Conservation (phyloP, 208 protist species). For the Trypanosoma boissoni region DNA sequence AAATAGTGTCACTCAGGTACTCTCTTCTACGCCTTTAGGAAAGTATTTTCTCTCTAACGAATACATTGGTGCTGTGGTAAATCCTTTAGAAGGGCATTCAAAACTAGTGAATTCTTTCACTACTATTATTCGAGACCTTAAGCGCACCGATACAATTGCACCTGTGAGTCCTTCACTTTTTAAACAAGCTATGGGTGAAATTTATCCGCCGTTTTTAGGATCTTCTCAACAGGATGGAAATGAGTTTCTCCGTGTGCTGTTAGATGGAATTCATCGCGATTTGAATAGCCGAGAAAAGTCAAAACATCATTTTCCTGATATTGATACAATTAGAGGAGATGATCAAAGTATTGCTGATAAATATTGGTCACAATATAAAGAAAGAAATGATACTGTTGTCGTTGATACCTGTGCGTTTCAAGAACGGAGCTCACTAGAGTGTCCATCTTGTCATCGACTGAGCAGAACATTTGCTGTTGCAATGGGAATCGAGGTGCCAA, state of each 20-base stretch:
- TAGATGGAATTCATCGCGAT: constrained; percentile 92
- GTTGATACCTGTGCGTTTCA: constrained; percentile 83
- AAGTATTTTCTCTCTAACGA: constrained; percentile 85
- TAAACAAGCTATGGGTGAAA: constrained; percentile 67
- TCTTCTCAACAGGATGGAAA: constrained; percentile 90
- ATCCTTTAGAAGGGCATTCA: constrained; percentile 24
- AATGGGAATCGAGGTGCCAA: constrained; percentile 74
- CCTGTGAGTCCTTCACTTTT: constrained; percentile 79
- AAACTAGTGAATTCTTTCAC: constrained; percentile 67
- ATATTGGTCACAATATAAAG: constrained; percentile 75
- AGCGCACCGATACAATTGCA: constrained; percentile 38
- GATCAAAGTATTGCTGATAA: constrained; percentile 74
- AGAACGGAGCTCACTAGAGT: constrained; percentile 67
- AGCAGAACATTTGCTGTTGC: constrained; percentile 59
- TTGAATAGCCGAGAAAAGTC: constrained; percentile 68
- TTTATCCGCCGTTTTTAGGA: constrained; percentile 71
- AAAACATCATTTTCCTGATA: constrained; percentile 33
- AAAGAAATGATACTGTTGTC: constrained; percentile 92
- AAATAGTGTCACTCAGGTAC: constrained; percentile 85
- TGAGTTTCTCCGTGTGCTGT: constrained; percentile 89
- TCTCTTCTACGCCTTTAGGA: constrained; percentile 79
- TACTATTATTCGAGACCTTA: constrained; percentile 80
- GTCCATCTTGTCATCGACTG: constrained; percentile 53
- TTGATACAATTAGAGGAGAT: constrained; percentile 64
- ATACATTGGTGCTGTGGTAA: constrained; percentile 51